These are phyloP conservation scores for Leishmania turanica DNA, from an alignment of 208 protist species.

Conservation along the genomic window DNA sequence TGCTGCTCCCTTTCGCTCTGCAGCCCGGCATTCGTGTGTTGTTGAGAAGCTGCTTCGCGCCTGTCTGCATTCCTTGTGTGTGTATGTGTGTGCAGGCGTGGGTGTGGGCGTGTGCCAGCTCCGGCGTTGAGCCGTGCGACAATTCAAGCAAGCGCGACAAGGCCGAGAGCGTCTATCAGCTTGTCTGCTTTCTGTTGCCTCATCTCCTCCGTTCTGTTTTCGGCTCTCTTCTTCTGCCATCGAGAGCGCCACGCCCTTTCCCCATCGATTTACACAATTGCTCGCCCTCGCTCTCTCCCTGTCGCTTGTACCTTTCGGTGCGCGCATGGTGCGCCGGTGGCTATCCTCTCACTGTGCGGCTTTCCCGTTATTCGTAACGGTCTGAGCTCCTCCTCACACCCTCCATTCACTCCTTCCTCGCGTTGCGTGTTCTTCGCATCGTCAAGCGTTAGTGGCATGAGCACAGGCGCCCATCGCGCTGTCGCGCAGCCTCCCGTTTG, in stretches of 20 bases:
- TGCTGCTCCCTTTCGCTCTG: no score
- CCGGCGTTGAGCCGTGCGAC: not conserved
- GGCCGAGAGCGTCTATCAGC: not conserved
- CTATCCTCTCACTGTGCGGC: no score
- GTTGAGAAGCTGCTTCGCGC: no score
- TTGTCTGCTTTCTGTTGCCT: not conserved
- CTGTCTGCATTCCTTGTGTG: no score
- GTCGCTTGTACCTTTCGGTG: not conserved
- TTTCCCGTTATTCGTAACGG: no score
- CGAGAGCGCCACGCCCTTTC: not conserved
- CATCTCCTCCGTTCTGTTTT: not conserved
- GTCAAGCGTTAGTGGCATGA: not conserved
- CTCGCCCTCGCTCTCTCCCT: not conserved
- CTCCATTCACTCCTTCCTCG: not conserved
- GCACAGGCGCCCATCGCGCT: not conserved
- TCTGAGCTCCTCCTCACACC: not conserved
- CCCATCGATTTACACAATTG: no score
- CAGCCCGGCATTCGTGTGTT: no score
- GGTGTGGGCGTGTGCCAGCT: no score
- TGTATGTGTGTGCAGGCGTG: no score
- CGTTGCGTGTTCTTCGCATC: not conserved
- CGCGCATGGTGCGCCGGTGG: no score
- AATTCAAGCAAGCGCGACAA: not conserved
- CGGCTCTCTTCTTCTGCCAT: no score
- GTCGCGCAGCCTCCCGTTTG: no score